phyloP scores from a whole-genome alignment of 23 red algal genomes.

The Gracilaria gracilis region DNA sequence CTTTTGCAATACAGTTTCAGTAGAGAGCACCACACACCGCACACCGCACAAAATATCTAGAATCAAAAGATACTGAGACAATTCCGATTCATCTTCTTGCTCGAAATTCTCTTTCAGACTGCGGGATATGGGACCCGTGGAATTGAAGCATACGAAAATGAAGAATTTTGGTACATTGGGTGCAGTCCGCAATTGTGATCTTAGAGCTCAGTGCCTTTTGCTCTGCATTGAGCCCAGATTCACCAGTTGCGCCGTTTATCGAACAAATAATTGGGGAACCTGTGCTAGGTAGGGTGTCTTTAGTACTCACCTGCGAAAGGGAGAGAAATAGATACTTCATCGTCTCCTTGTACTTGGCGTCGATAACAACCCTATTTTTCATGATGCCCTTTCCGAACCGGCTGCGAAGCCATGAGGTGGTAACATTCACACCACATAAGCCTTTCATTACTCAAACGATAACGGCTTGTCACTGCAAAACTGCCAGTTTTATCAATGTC shows the following conservation, averaged over 20 bases:
- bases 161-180: background rate
- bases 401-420: conserved; percentile 3
- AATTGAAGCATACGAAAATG: conserved; percentile 11
- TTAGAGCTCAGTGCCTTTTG: background rate
- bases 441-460: background rate
- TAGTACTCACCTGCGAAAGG: background rate
- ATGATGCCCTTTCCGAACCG: background rate
- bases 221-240: background rate
- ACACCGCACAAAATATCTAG: background rate
- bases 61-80: background rate
- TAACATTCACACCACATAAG: background rate
- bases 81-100: background rate
- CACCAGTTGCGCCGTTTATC: background rate
- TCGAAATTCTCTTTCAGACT: background rate
- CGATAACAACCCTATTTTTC: background rate
- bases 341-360: background rate
- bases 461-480: conserved; percentile 18
- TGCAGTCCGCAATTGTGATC: background rate
- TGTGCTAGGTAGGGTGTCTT: background rate
- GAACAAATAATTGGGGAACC: background rate
- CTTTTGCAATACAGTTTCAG: background rate
- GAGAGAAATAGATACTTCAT: conserved; percentile 2
- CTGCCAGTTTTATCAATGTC: background rate
- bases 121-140: background rate
- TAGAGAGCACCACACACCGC: background rate